Base-by-base conservation (phyloP, 2,329 filamentous ascomycete genomes). In the Colletotrichum costaricense region DNA sequence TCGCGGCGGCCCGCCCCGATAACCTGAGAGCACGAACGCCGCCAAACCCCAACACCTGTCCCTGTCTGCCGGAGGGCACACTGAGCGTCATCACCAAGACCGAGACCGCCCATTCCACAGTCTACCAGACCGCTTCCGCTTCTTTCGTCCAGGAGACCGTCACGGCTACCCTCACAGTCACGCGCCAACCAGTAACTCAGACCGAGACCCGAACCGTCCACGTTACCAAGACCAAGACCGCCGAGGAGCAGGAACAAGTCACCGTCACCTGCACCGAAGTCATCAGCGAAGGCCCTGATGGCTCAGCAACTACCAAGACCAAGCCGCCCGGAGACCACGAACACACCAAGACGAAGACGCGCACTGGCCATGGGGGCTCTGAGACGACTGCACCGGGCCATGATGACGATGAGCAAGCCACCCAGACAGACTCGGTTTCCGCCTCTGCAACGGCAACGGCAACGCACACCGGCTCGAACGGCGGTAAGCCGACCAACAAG, bases 101-200 rank as follows among this genome's bases (percentile, higher is more conserved):
- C 12, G 63, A 65, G 24, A 65, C 52, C 22, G 24, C 19, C 52
- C 24, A 46, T 7, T 66, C 77, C 35, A 80, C 75, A 11, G 67
- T 80, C n/a, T 77, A 77, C 19, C 73, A 78, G 49, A 59, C 72
- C 77, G 28, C 56, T 8, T 62, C 62, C 77, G 28, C 56, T 6
- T 62, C 62, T 5, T 49, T 66, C 7, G 62, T 19, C 46, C 70
- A 26, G 19, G 72, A 79, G 7, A 75, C 76, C 5, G 72, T 78
- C 28, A 78, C 78, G 54, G 74, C 78, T 12, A 76, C 72, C 5
- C 46, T 74, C 11, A 73, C 69, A 5, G 11, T 69, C 42, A 74
- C 63, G 16, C 69, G 16, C 24, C n/a, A 42, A 3, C 63, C 64
- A 6, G 24, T 69, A 19, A 73, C 62, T 19, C 60, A 56, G 49